phyloP scores from a whole-genome alignment of 2,329 filamentous ascomycete genomes.

The Microcera coccophila region DNA sequence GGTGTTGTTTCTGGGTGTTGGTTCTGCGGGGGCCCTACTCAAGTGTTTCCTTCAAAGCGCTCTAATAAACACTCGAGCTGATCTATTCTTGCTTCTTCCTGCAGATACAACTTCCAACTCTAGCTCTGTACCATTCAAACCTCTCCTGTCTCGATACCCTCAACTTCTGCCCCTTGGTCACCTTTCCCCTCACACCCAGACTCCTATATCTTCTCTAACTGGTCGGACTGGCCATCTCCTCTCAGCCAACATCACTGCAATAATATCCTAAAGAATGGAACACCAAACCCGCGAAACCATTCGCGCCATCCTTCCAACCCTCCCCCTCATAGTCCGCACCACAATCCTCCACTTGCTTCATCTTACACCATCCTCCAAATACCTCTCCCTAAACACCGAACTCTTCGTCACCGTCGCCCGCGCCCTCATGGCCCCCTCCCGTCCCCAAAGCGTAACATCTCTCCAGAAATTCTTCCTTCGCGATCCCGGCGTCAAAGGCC shows the following conservation, averaged over 20 bases:
- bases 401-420: conserved; percentile 70
- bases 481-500: conserved; percentile 68
- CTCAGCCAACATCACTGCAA: neutral
- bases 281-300: conserved; percentile 17
- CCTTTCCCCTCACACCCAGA: neutral
- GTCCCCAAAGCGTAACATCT: conserved; percentile 51
- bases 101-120: neutral
- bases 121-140: no score
- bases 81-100: neutral
- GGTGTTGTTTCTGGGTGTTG: no score
- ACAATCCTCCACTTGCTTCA: conserved; percentile 61
- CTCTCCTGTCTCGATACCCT: neutral
- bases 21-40: no score
- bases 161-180: neutral
- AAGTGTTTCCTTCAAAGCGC: no score
- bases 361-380: conserved; percentile 65
- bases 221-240: no score
- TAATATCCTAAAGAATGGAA: neutral
- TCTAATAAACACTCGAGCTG: neutral
- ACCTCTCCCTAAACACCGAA: conserved; percentile 75
- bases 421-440: conserved; percentile 50
- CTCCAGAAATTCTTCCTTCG: conserved; percentile 60
- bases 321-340: conserved; percentile 61
- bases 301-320: conserved; percentile 44
- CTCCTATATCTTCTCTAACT: neutral